phyloP scores from a whole-genome alignment of 768 basidiomycete genomes.

The Boletus sp. region DNA sequence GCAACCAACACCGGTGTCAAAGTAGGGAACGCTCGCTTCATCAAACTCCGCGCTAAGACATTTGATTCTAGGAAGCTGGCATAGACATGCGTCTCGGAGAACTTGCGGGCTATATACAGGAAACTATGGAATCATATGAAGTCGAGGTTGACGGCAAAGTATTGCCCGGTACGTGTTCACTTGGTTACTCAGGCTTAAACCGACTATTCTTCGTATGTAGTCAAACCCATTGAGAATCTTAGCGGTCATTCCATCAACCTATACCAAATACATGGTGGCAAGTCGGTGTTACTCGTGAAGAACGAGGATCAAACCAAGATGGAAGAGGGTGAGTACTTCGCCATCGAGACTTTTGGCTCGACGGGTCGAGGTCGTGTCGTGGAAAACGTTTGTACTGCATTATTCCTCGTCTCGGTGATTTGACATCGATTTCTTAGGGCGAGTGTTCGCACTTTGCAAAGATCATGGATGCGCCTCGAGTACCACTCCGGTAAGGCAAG shows the following conservation, averaged over 20 bases:
- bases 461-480: constrained; percentile 63
- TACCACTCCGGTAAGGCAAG: constrained; percentile 63
- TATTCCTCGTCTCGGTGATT: neutral
- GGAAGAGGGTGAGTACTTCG: constrained; percentile 99
- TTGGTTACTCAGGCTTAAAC: neutral
- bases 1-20: constrained; percentile 91
- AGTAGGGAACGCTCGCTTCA: constrained; percentile 39
- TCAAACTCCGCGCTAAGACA: constrained; percentile 4
- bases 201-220: constrained; percentile 37
- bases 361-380: constrained; percentile 88
- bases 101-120: constrained; percentile 87
- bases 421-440: constrained; percentile 47
- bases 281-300: constrained; percentile 86
- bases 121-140: constrained; percentile 99
- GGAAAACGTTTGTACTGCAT: constrained; percentile 55
- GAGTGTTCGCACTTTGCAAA: constrained; percentile 93
- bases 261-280: constrained; percentile 93
- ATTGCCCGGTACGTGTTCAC: constrained; percentile 56
- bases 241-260: constrained; percentile 91
- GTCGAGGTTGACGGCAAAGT: constrained; percentile 87
- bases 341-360: constrained; percentile 98
- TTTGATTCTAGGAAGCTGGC: constrained; percentile 73
- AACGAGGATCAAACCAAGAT: constrained; percentile 91
- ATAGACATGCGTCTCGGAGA: constrained; percentile 95
- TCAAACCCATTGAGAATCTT: constrained; percentile 91